These are phyloP conservation scores for Arctostaphylos glauca DNA, from an alignment of 148 eudicot genomes.

Conservation along the genomic window DNA sequence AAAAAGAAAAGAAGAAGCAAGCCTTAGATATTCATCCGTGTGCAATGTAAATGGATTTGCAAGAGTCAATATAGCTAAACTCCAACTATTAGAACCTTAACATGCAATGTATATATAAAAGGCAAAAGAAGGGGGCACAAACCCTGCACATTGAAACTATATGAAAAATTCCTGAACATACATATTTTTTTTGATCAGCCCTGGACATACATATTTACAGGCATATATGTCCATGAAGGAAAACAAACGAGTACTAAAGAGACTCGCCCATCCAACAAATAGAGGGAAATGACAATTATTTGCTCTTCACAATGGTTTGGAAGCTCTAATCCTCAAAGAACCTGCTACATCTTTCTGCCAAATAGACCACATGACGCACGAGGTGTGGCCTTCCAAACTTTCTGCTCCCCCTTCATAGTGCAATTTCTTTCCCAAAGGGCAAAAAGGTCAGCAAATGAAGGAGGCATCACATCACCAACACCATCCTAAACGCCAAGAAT, in stretches of 20 bases:
- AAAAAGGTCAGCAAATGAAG: neutral
- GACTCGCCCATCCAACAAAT: neutral
- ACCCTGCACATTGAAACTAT: neutral
- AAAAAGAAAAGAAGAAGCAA: neutral
- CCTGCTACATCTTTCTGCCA: neutral
- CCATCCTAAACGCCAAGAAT: neutral
- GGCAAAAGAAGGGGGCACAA: neutral
- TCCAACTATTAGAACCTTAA: neutral
- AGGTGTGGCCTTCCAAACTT: neutral
- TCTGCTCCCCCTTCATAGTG: neutral
- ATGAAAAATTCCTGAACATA: neutral
- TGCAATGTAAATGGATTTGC: neutral
- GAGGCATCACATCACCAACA: neutral
- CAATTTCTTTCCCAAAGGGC: neutral
- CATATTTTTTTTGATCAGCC: no score
- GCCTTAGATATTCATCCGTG: constrained; percentile 1
- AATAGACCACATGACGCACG: neutral
- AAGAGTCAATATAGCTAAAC: neutral
- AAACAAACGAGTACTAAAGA: neutral
- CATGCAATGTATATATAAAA: neutral
- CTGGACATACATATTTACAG: no score
- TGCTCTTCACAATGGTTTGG: neutral
- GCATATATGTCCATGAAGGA: neutral
- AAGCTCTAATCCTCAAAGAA: neutral
- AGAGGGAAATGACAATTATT: neutral